These are phyloP conservation scores for Suillus clintonianus DNA, from an alignment of 768 basidiomycete genomes.

Conservation along the genomic window DNA sequence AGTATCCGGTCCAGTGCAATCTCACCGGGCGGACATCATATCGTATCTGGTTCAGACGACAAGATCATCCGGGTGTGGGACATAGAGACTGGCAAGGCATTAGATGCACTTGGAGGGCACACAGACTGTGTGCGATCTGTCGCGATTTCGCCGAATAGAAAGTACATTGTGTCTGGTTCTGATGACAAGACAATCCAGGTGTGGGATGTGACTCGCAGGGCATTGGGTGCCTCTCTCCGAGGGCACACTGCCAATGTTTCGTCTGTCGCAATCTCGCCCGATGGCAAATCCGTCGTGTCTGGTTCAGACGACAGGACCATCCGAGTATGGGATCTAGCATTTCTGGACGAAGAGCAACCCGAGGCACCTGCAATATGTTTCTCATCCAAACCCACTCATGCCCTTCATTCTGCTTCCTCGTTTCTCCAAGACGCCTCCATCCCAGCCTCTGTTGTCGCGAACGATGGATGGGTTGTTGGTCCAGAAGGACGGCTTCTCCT, in stretches of 20 bases:
- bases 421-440: neutral
- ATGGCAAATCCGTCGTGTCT: neutral
- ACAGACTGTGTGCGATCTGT: neutral
- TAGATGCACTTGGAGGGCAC: neutral
- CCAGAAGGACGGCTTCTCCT: neutral
- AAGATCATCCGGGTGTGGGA: neutral
- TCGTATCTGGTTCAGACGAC: conserved; percentile 4
- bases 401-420: neutral
- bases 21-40: conserved; percentile 11
- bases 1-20: conserved; percentile 10
- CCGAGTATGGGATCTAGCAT: neutral
- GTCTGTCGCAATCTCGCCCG: neutral
- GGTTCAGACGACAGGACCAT: neutral
- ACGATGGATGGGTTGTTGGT: neutral
- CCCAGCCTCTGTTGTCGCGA: neutral
- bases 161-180: conserved; percentile 9
- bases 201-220: conserved; percentile 11
- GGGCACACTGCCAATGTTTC: neutral
- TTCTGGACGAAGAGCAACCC: too few species aligned
- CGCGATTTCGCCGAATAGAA: conserved; percentile 8
- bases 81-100: neutral
- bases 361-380: neutral
- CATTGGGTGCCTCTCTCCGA: neutral
- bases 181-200: conserved; percentile 8
- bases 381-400: neutral